Evolutionary conservation across 2,329 filamentous ascomycete genomes (phyloP), one percentile per base, ranked within the genome.

Genomic region (Cladosporium sp.): DNA sequence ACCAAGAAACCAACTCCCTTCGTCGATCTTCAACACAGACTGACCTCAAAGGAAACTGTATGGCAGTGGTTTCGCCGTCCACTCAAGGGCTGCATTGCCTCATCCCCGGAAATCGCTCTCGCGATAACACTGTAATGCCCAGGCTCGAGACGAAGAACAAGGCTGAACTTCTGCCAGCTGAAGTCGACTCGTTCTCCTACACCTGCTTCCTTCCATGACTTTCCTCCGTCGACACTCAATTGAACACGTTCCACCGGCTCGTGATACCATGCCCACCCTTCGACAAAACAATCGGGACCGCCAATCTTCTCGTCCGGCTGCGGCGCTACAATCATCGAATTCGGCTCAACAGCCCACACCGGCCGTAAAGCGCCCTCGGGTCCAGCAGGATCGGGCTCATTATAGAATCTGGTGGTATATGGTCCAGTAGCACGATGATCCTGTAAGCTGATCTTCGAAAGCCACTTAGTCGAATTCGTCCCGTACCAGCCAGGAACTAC

Each of bases 401-500:
- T 76, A 53, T 75, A 76, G 55, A 74, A 74, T 0, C 10, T 69
- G 6, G 71, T 76, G 2, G 73, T 75, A 57, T 70, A 77, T 7
- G 72, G 70, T 4, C 72, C 71, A 18, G 56, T 50, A 5, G 71
- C 71, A 40, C 75, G 64, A 12, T 61, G 31, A 21, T 67, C 55
- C 33, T 67, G 66, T 23, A 75, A 44, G 7, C 69, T 65, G 5
- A 77, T 33, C 23, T 66, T 70, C 31, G 70, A 75, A 21, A 76
- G 57, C 75, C 74, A 76, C 59, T 77, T 77, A 10, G 71, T 74
- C 26, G 67, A 71, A 60, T 77, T 77, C 56, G 73, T 76, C 5
- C 75, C 75, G 66, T 75, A 75, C 67, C 70, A 77, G 8, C 73
- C 74, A 1, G 74, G 74, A 14, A 77, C 74, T 4, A 76, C 69